Evolutionary conservation across 345 rosid species (phyloP).

Genomic region (Nephelium lappaceum): DNA sequence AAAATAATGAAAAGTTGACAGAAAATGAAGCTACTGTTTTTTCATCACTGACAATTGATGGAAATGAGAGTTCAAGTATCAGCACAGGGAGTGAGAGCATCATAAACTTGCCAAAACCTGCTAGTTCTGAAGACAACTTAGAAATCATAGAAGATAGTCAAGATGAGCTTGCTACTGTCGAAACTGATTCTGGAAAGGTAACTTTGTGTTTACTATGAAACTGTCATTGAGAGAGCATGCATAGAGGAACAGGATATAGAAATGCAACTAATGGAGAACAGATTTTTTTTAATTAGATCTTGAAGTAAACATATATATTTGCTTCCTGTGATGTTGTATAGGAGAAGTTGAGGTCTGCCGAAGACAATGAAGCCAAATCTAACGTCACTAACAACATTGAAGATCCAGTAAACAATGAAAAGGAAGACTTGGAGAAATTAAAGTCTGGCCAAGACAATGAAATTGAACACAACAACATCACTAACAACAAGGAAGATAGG

Average conservation of each 20-base stretch:
- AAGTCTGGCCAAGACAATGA: no score
- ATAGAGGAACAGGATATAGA: no score
- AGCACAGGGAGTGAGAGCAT: not conserved
- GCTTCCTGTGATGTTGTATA: not conserved
- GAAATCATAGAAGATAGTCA: slow-evolving; percentile 19
- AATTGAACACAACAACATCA: no score
- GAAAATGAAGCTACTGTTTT: slow-evolving; percentile 14
- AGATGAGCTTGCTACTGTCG: slow-evolving; percentile 8
- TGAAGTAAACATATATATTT: not conserved
- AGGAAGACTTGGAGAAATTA: not conserved
- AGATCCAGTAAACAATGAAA: not conserved
- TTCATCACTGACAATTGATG: slow-evolving; percentile 3
- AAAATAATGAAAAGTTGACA: not conserved
- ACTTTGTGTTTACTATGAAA: slow-evolving; percentile 4
- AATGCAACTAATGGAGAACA: no score
- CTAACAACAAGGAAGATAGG: no score
- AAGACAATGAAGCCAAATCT: not conserved
- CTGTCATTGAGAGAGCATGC: no score
- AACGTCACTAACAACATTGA: not conserved
- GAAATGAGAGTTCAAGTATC: not conserved
- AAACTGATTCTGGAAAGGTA: slow-evolving; percentile 30
- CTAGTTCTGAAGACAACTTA: not conserved
- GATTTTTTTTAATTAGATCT: no score
- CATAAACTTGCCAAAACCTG: not conserved
- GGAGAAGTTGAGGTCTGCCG: not conserved